These are phyloP conservation scores for Termitomyces sp. DNA, from an alignment of 768 basidiomycete genomes.

Conservation along the genomic window DNA sequence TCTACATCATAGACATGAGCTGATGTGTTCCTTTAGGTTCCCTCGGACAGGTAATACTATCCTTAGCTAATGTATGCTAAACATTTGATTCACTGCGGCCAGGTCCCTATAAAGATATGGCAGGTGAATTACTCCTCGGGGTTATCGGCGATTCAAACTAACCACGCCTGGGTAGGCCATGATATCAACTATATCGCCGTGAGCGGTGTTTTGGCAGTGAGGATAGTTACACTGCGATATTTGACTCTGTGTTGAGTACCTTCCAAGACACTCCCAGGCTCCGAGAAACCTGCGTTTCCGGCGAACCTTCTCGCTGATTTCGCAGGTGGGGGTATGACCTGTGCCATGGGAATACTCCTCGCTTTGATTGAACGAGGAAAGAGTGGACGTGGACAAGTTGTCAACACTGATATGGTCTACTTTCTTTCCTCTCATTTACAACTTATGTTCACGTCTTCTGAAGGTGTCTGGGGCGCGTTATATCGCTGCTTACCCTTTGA, in stretches of 20 bases:
- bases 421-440: background rate
- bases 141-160: background rate
- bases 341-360: constrained; percentile 66
- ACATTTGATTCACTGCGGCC: constrained; percentile 11
- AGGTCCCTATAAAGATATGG: constrained; percentile 75
- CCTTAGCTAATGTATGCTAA: background rate
- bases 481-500: constrained; percentile 64
- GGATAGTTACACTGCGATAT: constrained; percentile 3
- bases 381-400: constrained; percentile 68
- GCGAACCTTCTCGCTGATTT: constrained; percentile 79
- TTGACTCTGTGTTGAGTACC: background rate
- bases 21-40: constrained; percentile 33
- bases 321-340: constrained; percentile 73
- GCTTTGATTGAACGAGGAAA: constrained; percentile 63
- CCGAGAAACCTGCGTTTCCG: constrained; percentile 63
- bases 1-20: background rate
- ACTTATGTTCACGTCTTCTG: background rate
- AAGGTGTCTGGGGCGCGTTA: constrained; percentile 80
- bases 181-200: constrained; percentile 83
- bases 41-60: constrained; percentile 45
- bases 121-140: constrained; percentile 38
- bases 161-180: constrained; percentile 44
- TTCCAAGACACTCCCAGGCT: constrained; percentile 61
- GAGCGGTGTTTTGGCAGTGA: constrained; percentile 66
- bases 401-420: constrained; percentile 70